Evolutionary conservation across 176 grass and related monocot genomes (phyloP).

Genomic region (Canna indica): DNA sequence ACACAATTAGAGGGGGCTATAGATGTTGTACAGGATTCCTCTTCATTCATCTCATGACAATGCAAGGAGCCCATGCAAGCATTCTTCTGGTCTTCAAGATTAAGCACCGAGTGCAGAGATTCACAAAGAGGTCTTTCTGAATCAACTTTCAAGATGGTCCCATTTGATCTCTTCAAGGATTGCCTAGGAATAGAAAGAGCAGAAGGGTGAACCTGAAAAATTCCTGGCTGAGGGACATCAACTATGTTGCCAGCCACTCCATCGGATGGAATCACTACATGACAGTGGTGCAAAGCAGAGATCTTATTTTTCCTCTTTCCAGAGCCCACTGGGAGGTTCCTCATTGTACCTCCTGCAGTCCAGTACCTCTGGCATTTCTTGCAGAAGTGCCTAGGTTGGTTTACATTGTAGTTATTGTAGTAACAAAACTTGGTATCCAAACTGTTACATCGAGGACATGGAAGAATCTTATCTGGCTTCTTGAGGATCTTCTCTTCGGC

Average conservation of each 20-base stretch:
- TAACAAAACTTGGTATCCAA: conserved; percentile 18
- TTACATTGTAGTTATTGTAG: conserved; percentile 20
- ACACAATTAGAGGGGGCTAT: not conserved
- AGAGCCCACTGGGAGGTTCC: conserved; percentile 12
- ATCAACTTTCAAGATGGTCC: not conserved
- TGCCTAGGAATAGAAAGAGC: not conserved
- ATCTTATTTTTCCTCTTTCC: conserved; percentile 12
- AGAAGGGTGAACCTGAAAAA: not conserved
- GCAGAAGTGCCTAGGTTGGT: conserved; percentile 17
- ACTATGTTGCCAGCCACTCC: not conserved
- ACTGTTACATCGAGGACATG: conserved; percentile 17
- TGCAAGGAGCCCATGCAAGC: not conserved
- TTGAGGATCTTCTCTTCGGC: conserved; percentile 6
- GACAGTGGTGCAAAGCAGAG: not conserved
- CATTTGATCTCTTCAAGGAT: conserved; percentile 6
- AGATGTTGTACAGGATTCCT: not conserved
- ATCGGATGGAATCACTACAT: not conserved
- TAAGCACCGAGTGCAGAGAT: conserved; percentile 2
- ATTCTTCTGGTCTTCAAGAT: conserved; percentile 4
- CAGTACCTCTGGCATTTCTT: conserved; percentile 19
- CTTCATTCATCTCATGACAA: not conserved
- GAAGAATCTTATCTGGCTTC: conserved; percentile 14
- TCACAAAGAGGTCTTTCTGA: conserved; percentile 16
- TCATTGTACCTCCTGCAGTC: conserved; percentile 16
- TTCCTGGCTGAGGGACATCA: not conserved